Evolutionary conservation across 768 basidiomycete genomes (phyloP).

Genomic region (Dentipellis sp.): DNA sequence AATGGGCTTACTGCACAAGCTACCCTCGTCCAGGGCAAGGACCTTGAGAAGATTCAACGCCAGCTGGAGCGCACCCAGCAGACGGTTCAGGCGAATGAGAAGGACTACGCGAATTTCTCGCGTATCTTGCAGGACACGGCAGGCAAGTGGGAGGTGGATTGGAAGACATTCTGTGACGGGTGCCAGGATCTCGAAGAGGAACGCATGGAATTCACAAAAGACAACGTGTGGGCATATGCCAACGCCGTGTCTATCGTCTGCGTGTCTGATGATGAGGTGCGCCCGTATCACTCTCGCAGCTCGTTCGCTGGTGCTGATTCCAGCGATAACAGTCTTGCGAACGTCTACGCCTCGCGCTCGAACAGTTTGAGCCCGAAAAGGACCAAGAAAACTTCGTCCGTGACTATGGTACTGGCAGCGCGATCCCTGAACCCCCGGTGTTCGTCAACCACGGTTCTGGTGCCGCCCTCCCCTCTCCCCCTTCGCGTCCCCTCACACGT

Average conservation of each 20-base stretch:
- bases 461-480: conserved; percentile 54
- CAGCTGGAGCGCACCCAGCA: conserved; percentile 86
- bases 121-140: conserved; percentile 70
- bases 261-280: conserved; percentile 91
- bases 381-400: conserved; percentile 89
- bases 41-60: conserved; percentile 79
- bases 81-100: conserved; percentile 85
- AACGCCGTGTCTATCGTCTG: conserved; percentile 96
- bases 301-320: background rate
- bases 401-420: conserved; percentile 79
- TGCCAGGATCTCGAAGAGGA: conserved; percentile 96
- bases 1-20: conserved; percentile 91
- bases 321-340: conserved; percentile 70
- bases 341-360: conserved; percentile 73
- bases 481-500: conserved; percentile 45
- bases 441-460: conserved; percentile 74
- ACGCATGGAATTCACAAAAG: conserved; percentile 89
- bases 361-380: conserved; percentile 78
- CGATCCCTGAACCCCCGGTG: conserved; percentile 79
- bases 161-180: conserved; percentile 90
- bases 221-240: conserved; percentile 92
- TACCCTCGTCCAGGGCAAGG: conserved; percentile 85
- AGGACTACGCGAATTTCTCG: conserved; percentile 86
- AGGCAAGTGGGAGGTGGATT: conserved; percentile 84
- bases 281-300: background rate